Evolutionary conservation across 2,329 filamentous ascomycete species (phyloP).

Genomic region (Ceratocystis cacaofunesta): DNA sequence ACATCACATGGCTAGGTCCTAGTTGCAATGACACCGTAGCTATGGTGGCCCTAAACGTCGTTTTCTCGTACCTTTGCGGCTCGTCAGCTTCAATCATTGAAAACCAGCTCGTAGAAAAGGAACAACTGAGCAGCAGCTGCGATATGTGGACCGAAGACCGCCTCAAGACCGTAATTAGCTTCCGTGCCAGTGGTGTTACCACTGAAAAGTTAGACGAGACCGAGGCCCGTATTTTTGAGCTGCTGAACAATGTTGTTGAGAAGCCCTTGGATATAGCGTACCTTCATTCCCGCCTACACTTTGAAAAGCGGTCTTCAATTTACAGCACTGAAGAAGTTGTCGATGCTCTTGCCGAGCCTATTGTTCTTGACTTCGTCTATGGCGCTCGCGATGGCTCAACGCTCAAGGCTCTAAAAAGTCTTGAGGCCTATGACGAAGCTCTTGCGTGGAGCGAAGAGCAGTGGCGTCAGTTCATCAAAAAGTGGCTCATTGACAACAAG

Average conservation of each 20-base stretch:
- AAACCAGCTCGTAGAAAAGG: conserved; percentile 81
- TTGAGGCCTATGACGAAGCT: conserved; percentile 51
- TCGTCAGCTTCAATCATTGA: conserved; percentile 88
- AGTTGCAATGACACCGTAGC: conserved; percentile 55
- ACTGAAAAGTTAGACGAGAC: conserved; percentile 73
- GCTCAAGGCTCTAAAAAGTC: conserved; percentile 41
- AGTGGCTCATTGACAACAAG: conserved; percentile 71
- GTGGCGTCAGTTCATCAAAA: conserved; percentile 69
- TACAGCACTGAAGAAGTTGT: conserved; percentile 71
- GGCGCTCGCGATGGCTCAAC: conserved; percentile 72
- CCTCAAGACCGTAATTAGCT: conserved; percentile 69
- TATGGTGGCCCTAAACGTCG: conserved; percentile 59
- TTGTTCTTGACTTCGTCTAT: conserved; percentile 87
- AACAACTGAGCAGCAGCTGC: conserved; percentile 78
- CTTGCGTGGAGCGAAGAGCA: conserved; percentile 68
- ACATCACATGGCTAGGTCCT: conserved; percentile 77
- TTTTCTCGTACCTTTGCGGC: conserved; percentile 76
- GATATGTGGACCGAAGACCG: conserved; percentile 65
- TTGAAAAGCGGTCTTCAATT: conserved; percentile 68
- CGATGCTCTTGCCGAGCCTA: conserved; percentile 65
- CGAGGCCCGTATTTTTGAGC: conserved; percentile 69
- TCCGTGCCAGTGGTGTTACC: conserved; percentile 73
- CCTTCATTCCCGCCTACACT: conserved; percentile 69
- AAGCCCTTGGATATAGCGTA: conserved; percentile 83
- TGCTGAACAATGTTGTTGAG: conserved; percentile 65